Evolutionary conservation across 306 rosid species (phyloP).

Genomic region (Comarum palustre): DNA sequence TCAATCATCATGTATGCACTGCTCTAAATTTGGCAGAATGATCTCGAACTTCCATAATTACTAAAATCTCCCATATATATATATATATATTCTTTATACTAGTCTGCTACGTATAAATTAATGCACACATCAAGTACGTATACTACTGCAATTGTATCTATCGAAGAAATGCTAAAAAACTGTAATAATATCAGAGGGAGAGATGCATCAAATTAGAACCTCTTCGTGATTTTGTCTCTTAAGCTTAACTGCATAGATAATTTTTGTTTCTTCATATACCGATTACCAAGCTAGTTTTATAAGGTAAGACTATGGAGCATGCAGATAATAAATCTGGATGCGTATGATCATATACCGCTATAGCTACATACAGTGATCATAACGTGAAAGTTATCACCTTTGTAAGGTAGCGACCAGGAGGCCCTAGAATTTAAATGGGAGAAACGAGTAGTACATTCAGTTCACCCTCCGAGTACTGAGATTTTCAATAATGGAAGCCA

Average conservation of each 20-base stretch:
- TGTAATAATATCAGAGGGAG: too few relatives aligned
- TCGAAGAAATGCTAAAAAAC: too few relatives aligned
- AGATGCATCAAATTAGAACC: too few relatives aligned
- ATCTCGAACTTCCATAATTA: not conserved
- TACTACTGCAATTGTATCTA: too few relatives aligned
- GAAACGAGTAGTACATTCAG: not conserved
- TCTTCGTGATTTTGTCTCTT: too few relatives aligned
- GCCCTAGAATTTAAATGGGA: slow-evolving; percentile 3
- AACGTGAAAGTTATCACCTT: not conserved
- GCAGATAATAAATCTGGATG: not conserved
- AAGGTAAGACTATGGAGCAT: not conserved
- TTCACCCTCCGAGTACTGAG: slow-evolving; percentile 15
- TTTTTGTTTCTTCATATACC: too few relatives aligned
- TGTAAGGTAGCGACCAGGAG: slow-evolving; percentile 10
- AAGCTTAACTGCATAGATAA: too few relatives aligned
- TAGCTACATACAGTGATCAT: not conserved
- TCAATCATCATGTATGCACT: not conserved
- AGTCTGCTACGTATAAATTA: too few relatives aligned
- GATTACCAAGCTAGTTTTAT: not conserved
- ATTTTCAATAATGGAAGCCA: slow-evolving; percentile 23
- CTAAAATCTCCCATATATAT: not conserved
- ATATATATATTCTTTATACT: not conserved
- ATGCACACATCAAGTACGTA: too few relatives aligned
- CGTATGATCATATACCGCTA: not conserved
- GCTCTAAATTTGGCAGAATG: not conserved